Evolutionary conservation across 148 eudicot genomes (phyloP).

Genomic region (Vaccinium myrtillus): DNA sequence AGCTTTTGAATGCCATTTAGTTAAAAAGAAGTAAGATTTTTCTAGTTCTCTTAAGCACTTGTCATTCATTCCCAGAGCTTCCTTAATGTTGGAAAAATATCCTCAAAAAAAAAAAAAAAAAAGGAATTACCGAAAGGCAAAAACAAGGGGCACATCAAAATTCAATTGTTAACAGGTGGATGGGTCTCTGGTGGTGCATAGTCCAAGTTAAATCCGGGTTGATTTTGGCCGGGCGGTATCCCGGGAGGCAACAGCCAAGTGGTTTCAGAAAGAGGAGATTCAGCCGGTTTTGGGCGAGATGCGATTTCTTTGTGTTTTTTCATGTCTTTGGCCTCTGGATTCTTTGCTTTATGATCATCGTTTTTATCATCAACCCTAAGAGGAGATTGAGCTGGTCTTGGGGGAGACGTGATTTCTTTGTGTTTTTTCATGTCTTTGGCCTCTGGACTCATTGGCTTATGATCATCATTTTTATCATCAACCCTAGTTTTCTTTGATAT

Average conservation of each 20-base stretch:
- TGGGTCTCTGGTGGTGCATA: conserved; percentile 55
- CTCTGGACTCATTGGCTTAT: background rate
- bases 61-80: background rate
- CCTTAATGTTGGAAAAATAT: background rate
- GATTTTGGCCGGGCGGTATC: conserved; percentile 22
- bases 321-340: background rate
- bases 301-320: background rate
- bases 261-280: background rate
- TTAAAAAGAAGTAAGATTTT: background rate
- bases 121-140: background rate
- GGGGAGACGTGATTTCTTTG: background rate
- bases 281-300: background rate
- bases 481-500: background rate
- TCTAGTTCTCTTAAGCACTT: background rate
- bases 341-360: background rate
- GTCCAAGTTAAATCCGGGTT: conserved; percentile 43
- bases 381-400: background rate
- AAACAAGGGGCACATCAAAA: conserved; percentile 14
- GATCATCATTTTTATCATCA: no score
- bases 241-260: conserved; percentile 39
- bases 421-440: background rate
- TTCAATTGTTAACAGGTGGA: conserved; percentile 52
- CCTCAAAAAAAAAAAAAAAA: background rate
- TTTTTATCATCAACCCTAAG: background rate
- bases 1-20: background rate